Base-by-base conservation (phyloP, 176 grass and related monocot genomes). In the Neostapfia colusana region DNA sequence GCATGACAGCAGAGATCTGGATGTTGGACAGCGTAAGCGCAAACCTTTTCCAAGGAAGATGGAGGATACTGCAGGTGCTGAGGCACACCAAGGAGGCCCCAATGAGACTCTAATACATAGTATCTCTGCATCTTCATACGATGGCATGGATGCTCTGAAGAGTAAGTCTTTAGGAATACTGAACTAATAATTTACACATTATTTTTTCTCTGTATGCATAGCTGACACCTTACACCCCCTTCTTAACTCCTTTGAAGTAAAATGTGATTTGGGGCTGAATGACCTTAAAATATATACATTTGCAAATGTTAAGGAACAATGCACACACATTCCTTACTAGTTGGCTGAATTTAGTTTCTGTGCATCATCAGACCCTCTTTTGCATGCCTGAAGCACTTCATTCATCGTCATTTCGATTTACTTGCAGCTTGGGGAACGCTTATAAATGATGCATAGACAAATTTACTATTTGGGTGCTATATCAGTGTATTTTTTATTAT, bases 101-200 rank as follows among this genome's bases (percentile, higher is more conserved):
- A 61, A 56, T 44, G 89, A 85, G 8, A 87, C 84, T 69, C 70
- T 83, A 76, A 83, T 93, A 14, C 73, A 76, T 79, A 83, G 64
- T n/a, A 70, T 81, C 20, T 99, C 95, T 18, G 73, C 83, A 66
- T 92, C 95, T 86, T 88, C 89, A 1, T 92, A 92, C 18, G 89
- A 92, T 35, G 92, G 95, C 56, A 99, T 90, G 85, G 90, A 92
- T 81, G 85, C 83, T 5, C 75, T 99, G 50, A 99, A 92, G 85
- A 99, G 95, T 99, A 85, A 95, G 95, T 87, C 26, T 68, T 71
- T 79, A 28, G 7, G 16, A 39, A 31, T 31, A 31, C 31, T 31
- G 31, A 10, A 26, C 37, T 49, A 53, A 23, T 60, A 57, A 17
- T 40, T 31, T 31, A 31, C 31, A 31, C 57, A 57, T 54, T 64